A percentile compares a stretch with the other conserved stretches of the same genome.
phyloP scores from a whole-genome alignment of 306 rosid species.

The Cucumis hystrix region DNA sequence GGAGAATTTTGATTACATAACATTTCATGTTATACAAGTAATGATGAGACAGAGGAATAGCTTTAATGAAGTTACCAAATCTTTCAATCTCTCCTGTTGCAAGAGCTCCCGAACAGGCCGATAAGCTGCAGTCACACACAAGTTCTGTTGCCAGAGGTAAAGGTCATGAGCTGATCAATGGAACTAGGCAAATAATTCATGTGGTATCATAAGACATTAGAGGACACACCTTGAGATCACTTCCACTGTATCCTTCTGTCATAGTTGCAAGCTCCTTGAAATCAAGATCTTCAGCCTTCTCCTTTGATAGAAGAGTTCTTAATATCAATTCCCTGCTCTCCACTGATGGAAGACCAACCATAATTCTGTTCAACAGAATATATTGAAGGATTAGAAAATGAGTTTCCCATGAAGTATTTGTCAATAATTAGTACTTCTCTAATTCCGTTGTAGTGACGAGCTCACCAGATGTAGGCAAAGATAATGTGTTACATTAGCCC shows the following conservation, averaged over 20 bases:
- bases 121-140: slow-evolving; percentile 86
- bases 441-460: neutral
- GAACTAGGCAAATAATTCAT: neutral
- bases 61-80: slow-evolving; percentile 32
- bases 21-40: neutral
- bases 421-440: neutral
- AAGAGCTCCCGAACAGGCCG: slow-evolving; percentile 85
- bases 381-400: neutral
- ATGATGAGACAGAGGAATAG: neutral
- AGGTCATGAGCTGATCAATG: slow-evolving; percentile 8
- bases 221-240: slow-evolving; percentile 76
- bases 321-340: slow-evolving; percentile 53
- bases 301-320: slow-evolving; percentile 46
- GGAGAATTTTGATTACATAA: neutral
- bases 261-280: slow-evolving; percentile 50
- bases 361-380: slow-evolving; percentile 29
- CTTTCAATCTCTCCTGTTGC: slow-evolving; percentile 68
- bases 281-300: slow-evolving; percentile 39
- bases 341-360: slow-evolving; percentile 60
- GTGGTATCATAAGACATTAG: neutral
- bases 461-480: neutral
- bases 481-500: neutral
- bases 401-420: neutral
- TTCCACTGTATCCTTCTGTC: slow-evolving; percentile 83
- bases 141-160: slow-evolving; percentile 49